These are phyloP conservation scores for Bigelowiella natans DNA, from an alignment of 78 protist genomes.

Conservation along the genomic window DNA sequence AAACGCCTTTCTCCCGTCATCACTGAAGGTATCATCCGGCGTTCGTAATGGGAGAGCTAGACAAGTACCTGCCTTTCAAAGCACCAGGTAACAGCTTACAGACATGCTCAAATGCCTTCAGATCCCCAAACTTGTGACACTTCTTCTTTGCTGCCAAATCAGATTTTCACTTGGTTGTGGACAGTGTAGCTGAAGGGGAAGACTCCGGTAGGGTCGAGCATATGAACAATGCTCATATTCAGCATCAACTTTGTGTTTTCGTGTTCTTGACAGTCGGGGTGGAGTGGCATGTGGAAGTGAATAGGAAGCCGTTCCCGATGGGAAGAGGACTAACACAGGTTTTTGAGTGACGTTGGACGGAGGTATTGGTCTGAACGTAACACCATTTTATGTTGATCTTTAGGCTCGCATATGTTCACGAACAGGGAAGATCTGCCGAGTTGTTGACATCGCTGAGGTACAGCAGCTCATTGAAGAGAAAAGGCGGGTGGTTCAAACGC, in stretches of 20 bases:
- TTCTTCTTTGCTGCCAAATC: neutral
- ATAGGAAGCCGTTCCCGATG: neutral
- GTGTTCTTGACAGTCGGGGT: neutral
- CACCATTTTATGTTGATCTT: neutral
- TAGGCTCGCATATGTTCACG: neutral
- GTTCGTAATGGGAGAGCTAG: neutral
- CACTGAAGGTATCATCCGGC: neutral
- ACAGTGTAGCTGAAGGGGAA: neutral
- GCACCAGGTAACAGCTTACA: no score
- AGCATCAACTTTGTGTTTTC: neutral
- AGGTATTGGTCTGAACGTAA: neutral
- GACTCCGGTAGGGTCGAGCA: neutral
- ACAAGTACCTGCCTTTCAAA: neutral
- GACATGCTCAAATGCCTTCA: no score
- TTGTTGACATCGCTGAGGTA: conserved; percentile 27
- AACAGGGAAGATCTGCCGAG: conserved; percentile 6
- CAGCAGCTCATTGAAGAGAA: conserved; percentile 16
- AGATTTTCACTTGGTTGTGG: neutral
- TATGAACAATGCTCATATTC: neutral
- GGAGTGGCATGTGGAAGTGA: conserved; percentile 23
- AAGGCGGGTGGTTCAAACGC: no score
- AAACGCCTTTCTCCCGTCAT: no score
- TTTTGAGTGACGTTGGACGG: neutral
- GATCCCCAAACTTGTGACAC: no score
- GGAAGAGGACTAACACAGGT: conserved; percentile 18